Base-by-base conservation (phyloP, 2,329 filamentous ascomycete genomes). In the Stylonectria norvegica region DNA sequence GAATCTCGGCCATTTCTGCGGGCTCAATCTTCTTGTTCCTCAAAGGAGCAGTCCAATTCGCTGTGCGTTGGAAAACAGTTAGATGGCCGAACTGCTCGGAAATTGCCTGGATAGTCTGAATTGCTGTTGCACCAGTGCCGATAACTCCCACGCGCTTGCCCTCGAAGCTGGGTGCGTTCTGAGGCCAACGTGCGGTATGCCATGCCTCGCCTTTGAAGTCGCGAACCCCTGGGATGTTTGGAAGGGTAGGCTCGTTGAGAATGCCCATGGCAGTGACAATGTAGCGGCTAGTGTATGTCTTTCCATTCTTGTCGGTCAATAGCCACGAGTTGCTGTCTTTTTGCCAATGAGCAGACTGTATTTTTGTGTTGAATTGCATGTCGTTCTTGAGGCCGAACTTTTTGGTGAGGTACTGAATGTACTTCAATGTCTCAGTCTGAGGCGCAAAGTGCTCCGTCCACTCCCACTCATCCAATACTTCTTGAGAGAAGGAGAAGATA, bases 401-500 rank as follows among this genome's bases (percentile, higher is more conserved):
- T 4, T 45, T 23, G 5, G 38, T 40, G 10, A 48, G 37, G 11
- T 17, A 45, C 9, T 45, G 38, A 7, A 37, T 34, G 18, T 48
- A 48, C 12, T 32, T 33, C 3, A 48, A 30, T 1, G 42, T 48
- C 32, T 48, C 42, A n/a, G 42, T 30, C 36, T 62, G 59, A 4
- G 58, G 52, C 1, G 60, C 47, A 35, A 62, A 65, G 19, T 58
- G 52, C 40, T 64, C 59, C 4, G 53, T 60, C 61, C 65, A 70
- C 39, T 63, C 49, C 62, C 68, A 72, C 39, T 69, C 66, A 27
- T 67, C 59, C 11, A 70, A 55, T 4, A 51, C 47, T 19, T 55
- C 66, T 46, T 69, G 58, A 5, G 61, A 60, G 44, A 70, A 68
- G 9, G 64, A 64, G 34, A 70, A 68, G 40, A 61, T 55, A 47